Evolutionary conservation across 2,329 filamentous ascomycete species (phyloP), one percentile per base, ranked within the genome.

Genomic region (Xylariales sp.): DNA sequence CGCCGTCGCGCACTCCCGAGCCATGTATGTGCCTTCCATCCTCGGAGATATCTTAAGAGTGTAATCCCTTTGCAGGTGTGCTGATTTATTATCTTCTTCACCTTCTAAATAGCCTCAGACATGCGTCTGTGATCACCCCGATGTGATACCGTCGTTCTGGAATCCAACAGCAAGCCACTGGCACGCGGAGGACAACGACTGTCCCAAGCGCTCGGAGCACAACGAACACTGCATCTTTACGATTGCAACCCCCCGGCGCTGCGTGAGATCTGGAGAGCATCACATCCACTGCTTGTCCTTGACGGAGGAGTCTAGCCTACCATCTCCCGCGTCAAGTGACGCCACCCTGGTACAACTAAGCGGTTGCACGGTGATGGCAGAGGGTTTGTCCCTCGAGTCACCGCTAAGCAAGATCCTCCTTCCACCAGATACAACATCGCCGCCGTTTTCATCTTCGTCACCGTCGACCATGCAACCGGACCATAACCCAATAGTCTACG

Each of bases 161-260:
- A 40, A 52, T 29, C 45, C 38, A 1, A 21, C 18, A 5, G 51
- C 52, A 12, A 20, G 24, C 5, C 51, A 56, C 25, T 33, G 41
- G 6, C 54, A 56, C 13, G 19, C 35, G 5, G 41, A 33, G n/a
- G 43, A 53, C 21, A 21, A 37, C 5, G 41, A 53, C 7, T 54
- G 52, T 20, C 32, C 41, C 13, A 37, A 48, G 16, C 49, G 50
- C 6, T 43, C 44, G 2, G 16, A 14, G 4, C 51, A 54, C 29
- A 6, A 15, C 2, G 40, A 43, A 6, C 52, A 55, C 29, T 54
- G 54, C 31, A 40, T 55, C 19, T 54, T 49, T 20, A 44, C 50
- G 3, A 40, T 18, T 6, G 24, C 23, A 41, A 21, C 42, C 13
- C 47, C 46, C 7, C 24, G 30, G 1, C 20, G 42, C n/a, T 53